These are phyloP conservation scores for Eucalyptus polyanthemos DNA, from an alignment of 345 rosid genomes.

Conservation along the genomic window DNA sequence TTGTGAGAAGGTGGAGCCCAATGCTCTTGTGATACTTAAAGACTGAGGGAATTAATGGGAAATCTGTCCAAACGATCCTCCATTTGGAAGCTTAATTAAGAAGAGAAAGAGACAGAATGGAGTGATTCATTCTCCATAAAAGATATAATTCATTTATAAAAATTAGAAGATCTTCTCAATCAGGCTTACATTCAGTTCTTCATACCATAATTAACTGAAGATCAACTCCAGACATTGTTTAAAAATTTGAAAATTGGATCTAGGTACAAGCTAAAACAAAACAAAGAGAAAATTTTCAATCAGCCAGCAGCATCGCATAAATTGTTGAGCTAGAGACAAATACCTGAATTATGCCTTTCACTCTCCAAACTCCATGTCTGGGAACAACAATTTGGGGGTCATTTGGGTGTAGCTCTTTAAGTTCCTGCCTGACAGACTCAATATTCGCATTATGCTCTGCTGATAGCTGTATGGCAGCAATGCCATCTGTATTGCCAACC, in stretches of 20 bases:
- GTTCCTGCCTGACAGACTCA: slow-evolving; percentile 75
- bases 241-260: not conserved
- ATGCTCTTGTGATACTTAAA: not conserved
- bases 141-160: not conserved
- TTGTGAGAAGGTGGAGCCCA: not conserved
- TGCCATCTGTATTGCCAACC: slow-evolving; percentile 55
- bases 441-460: slow-evolving; percentile 85
- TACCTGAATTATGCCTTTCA: slow-evolving; percentile 95
- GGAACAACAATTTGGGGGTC: slow-evolving; percentile 81
- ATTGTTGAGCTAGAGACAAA: not conserved
- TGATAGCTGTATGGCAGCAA: slow-evolving; percentile 73
- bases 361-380: slow-evolving; percentile 92
- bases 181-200: not conserved
- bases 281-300: not conserved
- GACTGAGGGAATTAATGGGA: not conserved
- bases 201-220: not conserved
- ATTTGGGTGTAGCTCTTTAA: slow-evolving; percentile 66
- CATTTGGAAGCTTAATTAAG: not conserved
- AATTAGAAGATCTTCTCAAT: not conserved
- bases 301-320: not conserved
- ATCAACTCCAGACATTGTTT: not conserved
- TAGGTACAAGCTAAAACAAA: not conserved
- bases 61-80: not conserved
- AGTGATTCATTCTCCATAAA: not conserved
- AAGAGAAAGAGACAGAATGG: not conserved